Base-by-base conservation (phyloP, 805 yeast genomes). In the Saccharomycopsis schoenii region DNA sequence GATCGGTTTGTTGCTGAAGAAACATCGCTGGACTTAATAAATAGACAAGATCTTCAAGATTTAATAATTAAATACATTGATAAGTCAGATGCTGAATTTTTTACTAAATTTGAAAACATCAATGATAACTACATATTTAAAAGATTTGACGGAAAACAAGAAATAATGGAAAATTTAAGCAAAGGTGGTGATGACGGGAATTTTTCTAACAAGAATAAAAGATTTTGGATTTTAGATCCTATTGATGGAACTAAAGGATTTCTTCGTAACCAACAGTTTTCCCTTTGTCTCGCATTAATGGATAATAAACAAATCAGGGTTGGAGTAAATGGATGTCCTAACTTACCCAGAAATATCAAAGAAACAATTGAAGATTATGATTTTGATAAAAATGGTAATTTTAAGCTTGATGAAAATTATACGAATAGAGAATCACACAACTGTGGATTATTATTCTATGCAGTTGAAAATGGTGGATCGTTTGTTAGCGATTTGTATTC, bases 171-270 rank as follows among this genome's bases (percentile, higher is more conserved):
- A 14, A 42, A 29, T 36, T 42, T 59, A n/a, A 36, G 34, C 11
- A 57, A 41, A 39, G 60, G 60, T 4, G 57, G 61, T 9, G 40
- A 34, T n/a, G 58, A 56, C 5, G 57, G 61, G 21, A 39, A 37
- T 36, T 55, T 91, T 70, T 98, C 97, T 60, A 96, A 97, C 4
- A 66, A 74, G 39, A 76, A 72, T 42, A 96, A 96, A 25, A 78
- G 99, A 64, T 84, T 89, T 70, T 94, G 99, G 99, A 96, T 97
- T 0, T 76, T 94, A 68, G 99, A 94, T 70, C 99, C 99, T 47
- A 92, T 94, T 64, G 99, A 94, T 70, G 99, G 99, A 8, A 94
- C 99, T 21, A 94, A 86, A 71, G 99, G 99, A 0, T 94, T 94
- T 71, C 76, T 94, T 60, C 80, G 99, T 69, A 96, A 97, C 56